phyloP scores from a whole-genome alignment of 768 basidiomycete genomes.

The Phylloporus sp. region DNA sequence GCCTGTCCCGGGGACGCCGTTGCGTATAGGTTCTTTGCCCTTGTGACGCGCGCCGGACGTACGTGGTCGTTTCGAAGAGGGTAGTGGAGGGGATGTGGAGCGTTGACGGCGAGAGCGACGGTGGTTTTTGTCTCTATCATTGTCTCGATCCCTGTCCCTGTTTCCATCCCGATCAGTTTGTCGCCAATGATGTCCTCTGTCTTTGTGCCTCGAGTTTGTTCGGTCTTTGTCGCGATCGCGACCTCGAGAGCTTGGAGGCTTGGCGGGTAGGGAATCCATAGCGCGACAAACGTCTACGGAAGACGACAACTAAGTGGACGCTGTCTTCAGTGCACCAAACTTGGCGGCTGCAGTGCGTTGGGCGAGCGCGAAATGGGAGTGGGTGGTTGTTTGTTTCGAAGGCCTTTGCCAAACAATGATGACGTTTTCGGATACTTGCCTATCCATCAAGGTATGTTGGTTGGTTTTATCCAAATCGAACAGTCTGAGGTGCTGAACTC shows the following conservation, averaged over 20 bases:
- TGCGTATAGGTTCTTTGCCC: slow-evolving; percentile 11
- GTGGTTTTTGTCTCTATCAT: not conserved
- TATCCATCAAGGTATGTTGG: not conserved
- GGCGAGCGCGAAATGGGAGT: not conserved
- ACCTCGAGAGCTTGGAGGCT: slow-evolving; percentile 16
- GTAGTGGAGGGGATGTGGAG: slow-evolving; percentile 12
- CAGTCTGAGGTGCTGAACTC: no score
- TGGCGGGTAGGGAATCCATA: slow-evolving; percentile 20
- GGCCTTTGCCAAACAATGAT: slow-evolving; percentile 17
- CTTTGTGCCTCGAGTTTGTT: slow-evolving; percentile 2
- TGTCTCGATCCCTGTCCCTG: slow-evolving; percentile 1
- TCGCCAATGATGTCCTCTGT: slow-evolving; percentile 6
- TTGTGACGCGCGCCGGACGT: slow-evolving; percentile 12
- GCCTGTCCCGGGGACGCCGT: slow-evolving; percentile 8
- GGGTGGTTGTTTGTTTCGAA: slow-evolving; percentile 26
- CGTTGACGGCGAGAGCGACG: slow-evolving; percentile 8
- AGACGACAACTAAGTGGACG: not conserved
- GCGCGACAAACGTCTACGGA: not conserved
- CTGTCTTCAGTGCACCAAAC: not conserved
- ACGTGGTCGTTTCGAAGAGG: slow-evolving; percentile 18
- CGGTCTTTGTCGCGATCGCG: slow-evolving; percentile 16
- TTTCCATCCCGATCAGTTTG: slow-evolving; percentile 7
- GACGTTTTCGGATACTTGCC: not conserved
- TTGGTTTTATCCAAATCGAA: not conserved
- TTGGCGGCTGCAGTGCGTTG: not conserved